Conservation (phyloP, 2,329 filamentous ascomycete species). For the Grosmannia serpens region DNA sequence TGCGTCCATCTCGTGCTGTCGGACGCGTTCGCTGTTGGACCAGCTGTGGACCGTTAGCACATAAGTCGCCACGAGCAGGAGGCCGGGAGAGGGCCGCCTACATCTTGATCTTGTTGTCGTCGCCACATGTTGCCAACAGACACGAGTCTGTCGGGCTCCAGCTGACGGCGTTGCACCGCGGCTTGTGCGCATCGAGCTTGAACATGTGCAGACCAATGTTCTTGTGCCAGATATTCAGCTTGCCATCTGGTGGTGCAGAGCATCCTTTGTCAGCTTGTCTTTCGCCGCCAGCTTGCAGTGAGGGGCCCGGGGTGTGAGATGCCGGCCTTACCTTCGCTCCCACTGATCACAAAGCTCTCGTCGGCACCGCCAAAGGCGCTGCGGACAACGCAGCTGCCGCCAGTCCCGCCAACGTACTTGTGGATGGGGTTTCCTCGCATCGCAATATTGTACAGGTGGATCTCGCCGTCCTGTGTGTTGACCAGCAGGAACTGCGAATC, state of each 20-base stretch:
- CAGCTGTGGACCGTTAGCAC: slow-evolving; percentile 16
- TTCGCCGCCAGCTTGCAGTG: background rate
- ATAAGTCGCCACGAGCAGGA: no score
- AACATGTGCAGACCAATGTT: slow-evolving; percentile 67
- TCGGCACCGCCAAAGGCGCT: slow-evolving; percentile 79
- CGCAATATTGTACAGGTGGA: slow-evolving; percentile 67
- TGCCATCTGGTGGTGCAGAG: slow-evolving; percentile 33
- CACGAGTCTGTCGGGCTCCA: slow-evolving; percentile 79
- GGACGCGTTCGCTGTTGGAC: slow-evolving; percentile 24
- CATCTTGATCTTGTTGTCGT: slow-evolving; percentile 79
- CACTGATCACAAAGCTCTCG: slow-evolving; percentile 83
- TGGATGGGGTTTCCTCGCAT: slow-evolving; percentile 55
- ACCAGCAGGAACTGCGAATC: slow-evolving; percentile 76
- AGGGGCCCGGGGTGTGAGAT: no score
- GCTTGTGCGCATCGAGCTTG: slow-evolving; percentile 60
- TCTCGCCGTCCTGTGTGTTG: slow-evolving; percentile 66
- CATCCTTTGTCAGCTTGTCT: slow-evolving; percentile 5
- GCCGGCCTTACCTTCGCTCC: slow-evolving; percentile 63
- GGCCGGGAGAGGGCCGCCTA: slow-evolving; percentile 33
- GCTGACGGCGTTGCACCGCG: slow-evolving; percentile 72
- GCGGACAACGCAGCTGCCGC: slow-evolving; percentile 62
- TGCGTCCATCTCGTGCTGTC: slow-evolving; percentile 7
- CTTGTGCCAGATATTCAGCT: slow-evolving; percentile 85
- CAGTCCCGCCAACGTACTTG: slow-evolving; percentile 63
- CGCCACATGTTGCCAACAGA: slow-evolving; percentile 84